These are phyloP conservation scores for Castanea mollissima DNA, from an alignment of 306 rosid genomes.

Conservation along the genomic window DNA sequence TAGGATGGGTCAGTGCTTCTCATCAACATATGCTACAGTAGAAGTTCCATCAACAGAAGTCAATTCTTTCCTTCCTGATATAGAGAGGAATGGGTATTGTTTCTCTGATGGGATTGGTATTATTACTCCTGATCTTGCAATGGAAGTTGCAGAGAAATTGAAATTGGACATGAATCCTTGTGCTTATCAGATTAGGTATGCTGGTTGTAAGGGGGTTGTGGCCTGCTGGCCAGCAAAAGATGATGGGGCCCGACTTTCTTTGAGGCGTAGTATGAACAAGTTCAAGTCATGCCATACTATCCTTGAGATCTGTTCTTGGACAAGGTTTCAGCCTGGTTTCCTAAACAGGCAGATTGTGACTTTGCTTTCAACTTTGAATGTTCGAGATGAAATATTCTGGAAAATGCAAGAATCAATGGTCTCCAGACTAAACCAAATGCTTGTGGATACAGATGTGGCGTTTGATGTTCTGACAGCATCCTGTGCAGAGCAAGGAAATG, in stretches of 20 bases:
- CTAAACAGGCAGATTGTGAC: conserved; percentile 82
- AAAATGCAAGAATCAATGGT: conserved; percentile 78
- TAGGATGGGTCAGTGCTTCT: conserved; percentile 87
- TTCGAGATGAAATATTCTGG: conserved; percentile 69
- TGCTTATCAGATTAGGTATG: conserved; percentile 87
- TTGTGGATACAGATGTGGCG: conserved; percentile 58
- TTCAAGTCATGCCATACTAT: conserved; percentile 51
- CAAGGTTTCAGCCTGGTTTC: conserved; percentile 87
- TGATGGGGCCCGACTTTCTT: conserved; percentile 55
- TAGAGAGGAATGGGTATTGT: conserved; percentile 48
- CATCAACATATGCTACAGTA: conserved; percentile 85
- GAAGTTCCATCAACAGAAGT: conserved; percentile 56
- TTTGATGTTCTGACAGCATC: conserved; percentile 75
- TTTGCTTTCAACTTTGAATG: conserved; percentile 60
- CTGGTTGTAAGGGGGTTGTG: conserved; percentile 88
- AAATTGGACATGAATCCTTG: conserved; percentile 54
- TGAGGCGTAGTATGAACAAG: conserved; percentile 77
- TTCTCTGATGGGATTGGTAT: conserved; percentile 90
- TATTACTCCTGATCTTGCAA: conserved; percentile 78
- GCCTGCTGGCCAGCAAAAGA: conserved; percentile 73
- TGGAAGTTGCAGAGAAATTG: conserved; percentile 70
- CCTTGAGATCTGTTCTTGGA: conserved; percentile 87
- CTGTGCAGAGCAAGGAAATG: conserved; percentile 82
- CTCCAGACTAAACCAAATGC: conserved; percentile 55
- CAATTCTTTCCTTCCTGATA: conserved; percentile 43